Evolutionary conservation across 768 basidiomycete genomes (phyloP), one percentile per base, ranked within the genome.

Genomic region (Leccinum pellstonianum): DNA sequence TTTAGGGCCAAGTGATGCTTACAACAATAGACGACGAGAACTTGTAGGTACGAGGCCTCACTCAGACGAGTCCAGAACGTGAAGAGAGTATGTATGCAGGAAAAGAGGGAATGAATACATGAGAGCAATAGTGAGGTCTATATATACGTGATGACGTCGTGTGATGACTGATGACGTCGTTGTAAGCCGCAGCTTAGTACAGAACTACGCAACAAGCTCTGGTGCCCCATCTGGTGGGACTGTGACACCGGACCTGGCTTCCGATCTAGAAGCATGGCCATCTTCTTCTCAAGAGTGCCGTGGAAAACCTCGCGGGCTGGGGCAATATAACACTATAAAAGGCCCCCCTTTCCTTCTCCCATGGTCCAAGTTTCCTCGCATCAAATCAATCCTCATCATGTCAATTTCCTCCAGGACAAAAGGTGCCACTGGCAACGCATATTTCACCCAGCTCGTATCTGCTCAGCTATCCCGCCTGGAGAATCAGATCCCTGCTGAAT

Each of bases 401-500:
- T 66, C 69, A 1, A 61, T 73, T 7, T 43, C 59, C 38, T 58
- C 57, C 43, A 73, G 57, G 50, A 73, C 62, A 25, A 52, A 61
- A 50, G 72, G 60, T 38, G 54, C 67, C 9, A 67, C 62, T 2
- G 71, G 71, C 29, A 63, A 69, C 11, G 63, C 50, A 5, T 33
- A 55, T 9, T 73, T 71, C 17, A 61, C 25, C 21, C 62, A 58
- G 27, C 62, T 60, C 15, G 70, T 63, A 10, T 56, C 61, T n/a
- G 59, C 64, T 3, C 65, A 67, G 41, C 46, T 61, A 25, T 59
- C 53, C n/a, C 67, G 68, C 31, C 21, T 73, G 48, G 52, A 68
- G 46, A 66, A 38, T 14, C 67, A 68, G 48, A 73, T 73, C 25
- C 71, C 71, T 31, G 49, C 54, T 8, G 46, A 52, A 41, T 68